These are phyloP conservation scores for Tritrichomonas musculus DNA, from an alignment of 208 protist species.

Conservation along the genomic window DNA sequence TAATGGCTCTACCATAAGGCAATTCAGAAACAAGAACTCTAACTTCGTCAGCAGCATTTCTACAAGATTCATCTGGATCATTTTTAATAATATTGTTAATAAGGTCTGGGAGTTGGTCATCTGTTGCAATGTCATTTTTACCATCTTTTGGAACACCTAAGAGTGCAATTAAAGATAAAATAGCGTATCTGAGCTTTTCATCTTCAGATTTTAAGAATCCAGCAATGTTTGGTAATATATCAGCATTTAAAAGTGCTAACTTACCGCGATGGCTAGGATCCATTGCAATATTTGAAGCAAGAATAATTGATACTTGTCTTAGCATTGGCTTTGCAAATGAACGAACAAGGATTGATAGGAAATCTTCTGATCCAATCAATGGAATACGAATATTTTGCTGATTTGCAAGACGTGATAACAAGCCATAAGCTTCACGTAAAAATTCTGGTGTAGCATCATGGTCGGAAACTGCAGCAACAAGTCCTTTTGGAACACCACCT, in stretches of 20 bases:
- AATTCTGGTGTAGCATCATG: not conserved
- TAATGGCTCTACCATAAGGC: not conserved
- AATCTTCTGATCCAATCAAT: not conserved
- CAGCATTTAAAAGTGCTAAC: not conserved
- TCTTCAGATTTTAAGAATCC: not conserved
- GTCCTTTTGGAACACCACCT: not conserved
- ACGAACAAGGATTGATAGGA: not conserved
- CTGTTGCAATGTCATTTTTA: not conserved
- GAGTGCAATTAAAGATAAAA: not conserved
- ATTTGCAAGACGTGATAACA: not conserved
- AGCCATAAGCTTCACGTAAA: not conserved
- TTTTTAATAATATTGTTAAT: not conserved
- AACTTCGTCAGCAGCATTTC: not conserved
- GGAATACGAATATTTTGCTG: constrained; percentile 3
- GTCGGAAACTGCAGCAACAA: not conserved
- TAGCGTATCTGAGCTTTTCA: not conserved
- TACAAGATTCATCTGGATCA: not conserved
- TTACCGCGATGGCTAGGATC: not conserved
- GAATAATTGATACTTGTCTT: not conserved
- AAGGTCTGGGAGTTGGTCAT: not conserved
- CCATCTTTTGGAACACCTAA: not conserved
- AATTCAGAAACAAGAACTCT: not conserved
- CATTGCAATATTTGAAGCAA: constrained; percentile 17
- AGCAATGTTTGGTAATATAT: not conserved
- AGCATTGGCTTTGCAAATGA: not conserved